Evolutionary conservation across 176 grass and related monocot species (phyloP), one percentile per base, ranked within the genome.

Genomic region (Areca catechu): DNA sequence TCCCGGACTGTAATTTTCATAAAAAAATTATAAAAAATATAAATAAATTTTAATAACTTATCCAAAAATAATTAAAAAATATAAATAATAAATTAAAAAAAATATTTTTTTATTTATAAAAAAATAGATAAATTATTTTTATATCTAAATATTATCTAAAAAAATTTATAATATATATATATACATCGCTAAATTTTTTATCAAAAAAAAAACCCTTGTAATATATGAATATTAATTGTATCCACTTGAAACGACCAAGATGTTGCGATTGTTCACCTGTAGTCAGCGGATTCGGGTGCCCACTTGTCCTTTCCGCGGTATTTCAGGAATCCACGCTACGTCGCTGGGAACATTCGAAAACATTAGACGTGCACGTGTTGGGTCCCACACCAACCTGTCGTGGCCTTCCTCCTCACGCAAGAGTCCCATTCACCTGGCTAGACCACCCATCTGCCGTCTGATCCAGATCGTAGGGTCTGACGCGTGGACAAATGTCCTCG

Each of bases 351-450:
- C 69, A 54, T 37, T 43, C 54, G n/a, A 43, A 10, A 12, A 14
- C 3, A 10, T 9, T 3, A 43, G 34, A 3, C 53, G 15, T 9
- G 57, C 22, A 43, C 34, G 20, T 17, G 12, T 59, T 56, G 4
- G 64, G 25, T 52, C 15, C 47, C 66, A 20, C 66, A 20, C n/a
- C 22, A 22, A 7, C 14, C 43, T n/a, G 58, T 61, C 85, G 85
- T 89, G 85, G 85, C 71, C 3, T 16, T 16, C 10, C 72, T 61
- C 51, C 54, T 24, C 61, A 75, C 86, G 15, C 73, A 71, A 61
- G 23, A 55, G 73, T 76, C 28, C 29, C 80, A 77, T 53, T 87
- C 86, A 24, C 16, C 48, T 30, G 6, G 3, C 15, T 57, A 66
- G 77, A 72, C 65, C 5, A 25, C 65, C 1, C 20, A 0, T 3